phyloP scores from a whole-genome alignment of 148 eudicot species.

The Dianthus caryophyllus region DNA sequence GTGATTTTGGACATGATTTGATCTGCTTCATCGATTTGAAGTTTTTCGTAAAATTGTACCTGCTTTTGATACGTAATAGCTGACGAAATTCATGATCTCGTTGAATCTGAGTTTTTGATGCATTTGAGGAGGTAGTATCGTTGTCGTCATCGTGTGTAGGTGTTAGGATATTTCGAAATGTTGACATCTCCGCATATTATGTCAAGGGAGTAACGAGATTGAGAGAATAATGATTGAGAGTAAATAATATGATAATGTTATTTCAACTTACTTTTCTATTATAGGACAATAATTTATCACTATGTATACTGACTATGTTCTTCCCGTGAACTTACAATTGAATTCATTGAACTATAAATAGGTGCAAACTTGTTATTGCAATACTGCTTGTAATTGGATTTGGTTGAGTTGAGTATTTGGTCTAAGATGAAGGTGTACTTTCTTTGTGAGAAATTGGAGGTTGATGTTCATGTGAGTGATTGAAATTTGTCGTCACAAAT shows the following conservation, averaged over 20 bases:
- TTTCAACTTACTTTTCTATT: too few species aligned
- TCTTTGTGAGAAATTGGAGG: neutral
- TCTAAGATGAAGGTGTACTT: neutral
- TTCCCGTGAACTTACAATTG: too few species aligned
- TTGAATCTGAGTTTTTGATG: neutral
- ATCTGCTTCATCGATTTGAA: neutral
- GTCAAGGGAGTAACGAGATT: too few species aligned
- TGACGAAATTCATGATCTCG: neutral
- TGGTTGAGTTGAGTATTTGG: neutral
- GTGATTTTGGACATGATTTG: neutral
- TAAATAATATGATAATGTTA: too few species aligned
- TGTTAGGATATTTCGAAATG: neutral
- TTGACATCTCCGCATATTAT: too few species aligned
- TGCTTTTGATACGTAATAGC: neutral
- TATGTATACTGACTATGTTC: too few species aligned
- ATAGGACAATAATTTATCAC: too few species aligned
- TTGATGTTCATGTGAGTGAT: neutral
- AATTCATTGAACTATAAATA: too few species aligned
- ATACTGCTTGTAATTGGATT: neutral
- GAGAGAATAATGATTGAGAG: too few species aligned
- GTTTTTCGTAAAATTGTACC: neutral
- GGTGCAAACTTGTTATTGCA: neutral
- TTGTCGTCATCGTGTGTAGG: neutral
- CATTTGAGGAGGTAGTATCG: neutral
- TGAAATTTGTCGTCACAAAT: neutral